Conservation (phyloP, 83 land plant genomes). For the Picea abies region DNA sequence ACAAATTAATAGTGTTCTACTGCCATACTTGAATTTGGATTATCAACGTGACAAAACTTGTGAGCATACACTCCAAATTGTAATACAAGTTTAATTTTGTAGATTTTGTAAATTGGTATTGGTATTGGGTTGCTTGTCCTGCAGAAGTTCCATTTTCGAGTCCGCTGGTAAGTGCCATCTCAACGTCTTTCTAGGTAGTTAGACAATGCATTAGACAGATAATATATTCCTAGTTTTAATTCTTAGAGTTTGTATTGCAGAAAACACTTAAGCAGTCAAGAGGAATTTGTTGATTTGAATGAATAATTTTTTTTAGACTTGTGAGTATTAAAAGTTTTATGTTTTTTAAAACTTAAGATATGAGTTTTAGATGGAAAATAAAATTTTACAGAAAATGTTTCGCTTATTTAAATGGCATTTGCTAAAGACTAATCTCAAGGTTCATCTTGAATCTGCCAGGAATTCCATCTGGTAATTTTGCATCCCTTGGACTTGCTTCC, state of each 20-base stretch:
- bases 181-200: background rate
- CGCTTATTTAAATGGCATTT: too few relatives aligned
- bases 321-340: background rate
- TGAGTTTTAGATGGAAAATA: background rate
- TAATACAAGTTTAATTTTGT: too few relatives aligned
- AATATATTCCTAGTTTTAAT: background rate
- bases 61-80: too few relatives aligned
- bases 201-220: too few relatives aligned
- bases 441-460: conserved; percentile 35
- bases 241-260: background rate
- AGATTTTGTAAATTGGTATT: too few relatives aligned
- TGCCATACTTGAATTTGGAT: too few relatives aligned
- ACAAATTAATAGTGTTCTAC: too few relatives aligned
- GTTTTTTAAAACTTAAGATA: background rate
- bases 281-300: background rate
- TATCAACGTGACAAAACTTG: too few relatives aligned
- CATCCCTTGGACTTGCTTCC: conserved; percentile 72
- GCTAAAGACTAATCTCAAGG: too few relatives aligned
- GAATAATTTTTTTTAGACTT: background rate
- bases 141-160: conserved; percentile 54
- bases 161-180: conserved; percentile 45
- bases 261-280: background rate
- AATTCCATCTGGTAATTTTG: conserved; percentile 61
- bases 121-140: conserved; percentile 37
- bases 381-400: too few relatives aligned